Base-by-base conservation (phyloP, 2,329 filamentous ascomycete genomes). In the Xylariaceae sp. region DNA sequence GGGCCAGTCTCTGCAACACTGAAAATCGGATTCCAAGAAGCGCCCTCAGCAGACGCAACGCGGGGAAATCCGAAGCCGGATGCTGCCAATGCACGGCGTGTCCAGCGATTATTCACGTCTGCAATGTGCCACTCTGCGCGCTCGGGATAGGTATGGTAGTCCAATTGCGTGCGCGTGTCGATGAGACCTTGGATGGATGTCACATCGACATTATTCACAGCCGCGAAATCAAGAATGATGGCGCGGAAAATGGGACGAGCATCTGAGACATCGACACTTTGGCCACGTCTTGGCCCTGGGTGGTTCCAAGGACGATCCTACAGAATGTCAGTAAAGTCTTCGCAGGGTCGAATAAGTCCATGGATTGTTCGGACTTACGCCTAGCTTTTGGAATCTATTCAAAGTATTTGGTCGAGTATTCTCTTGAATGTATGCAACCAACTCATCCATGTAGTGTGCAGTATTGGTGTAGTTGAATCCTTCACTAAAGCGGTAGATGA, bases 391-490 rank as follows among this genome's bases (percentile, higher is more conserved):
- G 42, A 73, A 61, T 3, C 69, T 68, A 32, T 66, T 64, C 1
- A 71, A 63, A 38, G 74, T 67, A 1, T 74, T 78, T 35, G 72
- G 67, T 32, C 74, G 67, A 2, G 76, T 78, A 39, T 72, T 62
- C 41, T 67, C 59, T 48, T 75, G 75, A 39, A 80, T 70, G 41
- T 68, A 66, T 17, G 71, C 66, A 5, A 73, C 73, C 6, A 81
- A 64, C 31, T 73, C 68, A 56, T 78, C 76, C 48, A 80, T 68
- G 52, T 80, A 75, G 15, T 69, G 72, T 1, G 72, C 73, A 11
- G 75, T 72, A 52, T 81, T 81, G 54, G 74, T 72, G 61, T 81
- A 81, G 63, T 78, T 81, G 67, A 81, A 77, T 22, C 77, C 74
- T 54, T 80, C 75, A 1, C 71, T 71, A 55, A 81, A 80, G 12